Evolutionary conservation across 2,329 filamentous ascomycete species (phyloP), one percentile per base, ranked within the genome.

Genomic region (Penicillium glabrum): DNA sequence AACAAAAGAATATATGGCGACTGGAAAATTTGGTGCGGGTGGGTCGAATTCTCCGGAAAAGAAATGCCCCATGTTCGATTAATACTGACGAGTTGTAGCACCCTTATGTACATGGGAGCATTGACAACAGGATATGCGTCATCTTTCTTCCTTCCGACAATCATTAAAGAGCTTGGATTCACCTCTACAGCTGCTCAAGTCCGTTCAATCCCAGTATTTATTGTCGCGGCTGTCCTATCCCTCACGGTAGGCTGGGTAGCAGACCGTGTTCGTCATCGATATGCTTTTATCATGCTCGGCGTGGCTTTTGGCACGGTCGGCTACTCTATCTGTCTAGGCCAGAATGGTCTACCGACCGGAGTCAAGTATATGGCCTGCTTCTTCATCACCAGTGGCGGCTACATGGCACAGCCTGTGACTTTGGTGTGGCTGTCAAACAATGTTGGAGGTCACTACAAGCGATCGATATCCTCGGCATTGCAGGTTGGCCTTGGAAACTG

Each of bases 351-450:
- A n/a, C 11, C 47, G 4, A 44, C 69, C 8, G 69, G 69, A 1
- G 65, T 66, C 1, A 64, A 75, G 44, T 80, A 80, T 55, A 73
- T 70, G 3, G 77, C 69, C 2, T 69, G 78, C 2, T 75, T 72
- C 51, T 64, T 79, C 9, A 67, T 76, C 11, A 63, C 75, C 1
- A 77, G 78, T 72, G 77, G 75, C 6, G 50, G 65, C 0, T 70
- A 69, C 37, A 58, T 61, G 21, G 59, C 62, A 8, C 68, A 61
- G 3, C 58, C 64, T 1, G 56, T 64, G 19, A 62, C 72, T 19
- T 51, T 73, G 14, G 74, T 71, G 56, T 79, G 77, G 77, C 67
- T 74, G 1, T 61, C 75, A 7, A 79, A 78, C 63, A 79, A 78
- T 54, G 67, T 78, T 39, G 68, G 69, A 5, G 72, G 71, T 5